Percentiles rank a stretch among this genome's conserved stretches.
Conservation (phyloP, 2,329 filamentous ascomycete genomes). For the Cercospora sp. region DNA sequence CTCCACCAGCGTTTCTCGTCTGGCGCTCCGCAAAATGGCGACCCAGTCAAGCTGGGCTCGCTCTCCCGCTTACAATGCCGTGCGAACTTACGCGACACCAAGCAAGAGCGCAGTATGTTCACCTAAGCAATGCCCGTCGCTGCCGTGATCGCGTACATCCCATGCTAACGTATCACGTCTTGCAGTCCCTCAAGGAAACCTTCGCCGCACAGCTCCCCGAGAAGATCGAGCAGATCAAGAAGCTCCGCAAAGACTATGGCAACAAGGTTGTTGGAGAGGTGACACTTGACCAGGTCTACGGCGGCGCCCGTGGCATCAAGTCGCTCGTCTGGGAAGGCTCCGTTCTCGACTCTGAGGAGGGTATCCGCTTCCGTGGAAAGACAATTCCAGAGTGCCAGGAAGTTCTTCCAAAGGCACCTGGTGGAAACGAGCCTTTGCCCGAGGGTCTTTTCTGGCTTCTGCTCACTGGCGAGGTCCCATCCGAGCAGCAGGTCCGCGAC, state of each 20-base stretch:
- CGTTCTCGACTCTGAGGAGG: constrained; percentile 96
- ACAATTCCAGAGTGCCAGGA: constrained; percentile 99
- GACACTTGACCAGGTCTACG: constrained; percentile 98
- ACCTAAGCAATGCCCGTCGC: not conserved
- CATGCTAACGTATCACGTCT: constrained; percentile 4
- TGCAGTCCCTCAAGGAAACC: constrained; percentile 92
- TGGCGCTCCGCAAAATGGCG: constrained; percentile 74
- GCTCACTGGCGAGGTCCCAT: constrained; percentile 94
- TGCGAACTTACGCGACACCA: constrained; percentile 90
- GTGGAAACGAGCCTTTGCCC: constrained; percentile 93
- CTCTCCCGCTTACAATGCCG: constrained; percentile 71
- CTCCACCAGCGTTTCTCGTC: constrained; percentile 51
- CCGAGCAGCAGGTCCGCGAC: constrained; percentile 96
- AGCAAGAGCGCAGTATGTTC: constrained; percentile 79
- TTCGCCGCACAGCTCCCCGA: constrained; percentile 94
- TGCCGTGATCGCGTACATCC: not conserved
- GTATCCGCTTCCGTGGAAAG: constrained; percentile 98
- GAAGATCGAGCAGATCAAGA: constrained; percentile 99
- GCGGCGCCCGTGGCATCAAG: constrained; percentile 98
- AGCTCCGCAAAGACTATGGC: constrained; percentile 94
- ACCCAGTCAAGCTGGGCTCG: constrained; percentile 62
- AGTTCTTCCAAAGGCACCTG: constrained; percentile 93
- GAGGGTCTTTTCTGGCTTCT: constrained; percentile 99
- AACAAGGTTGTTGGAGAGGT: constrained; percentile 96
- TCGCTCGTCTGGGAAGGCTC: constrained; percentile 98